A percentile compares a stretch with the other conserved stretches of the same genome.
Conservation (phyloP, 768 basidiomycete genomes). For the Boletus huronensis region DNA sequence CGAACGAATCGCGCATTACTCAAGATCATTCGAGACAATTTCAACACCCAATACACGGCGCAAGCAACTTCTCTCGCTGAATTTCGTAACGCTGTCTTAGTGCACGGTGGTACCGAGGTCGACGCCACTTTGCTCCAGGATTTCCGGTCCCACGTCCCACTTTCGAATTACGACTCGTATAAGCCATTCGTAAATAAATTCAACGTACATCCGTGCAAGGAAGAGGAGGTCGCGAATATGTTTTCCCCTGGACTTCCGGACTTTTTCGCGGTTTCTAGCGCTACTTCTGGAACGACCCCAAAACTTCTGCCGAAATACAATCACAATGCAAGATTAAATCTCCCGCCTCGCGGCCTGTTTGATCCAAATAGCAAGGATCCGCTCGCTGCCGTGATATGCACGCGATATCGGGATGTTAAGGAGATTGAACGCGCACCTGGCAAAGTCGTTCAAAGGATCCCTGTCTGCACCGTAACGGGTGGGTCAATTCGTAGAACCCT, state of each 20-base stretch:
- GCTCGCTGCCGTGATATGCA: not conserved
- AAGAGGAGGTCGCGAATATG: conserved; percentile 16
- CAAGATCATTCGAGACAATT: conserved; percentile 9
- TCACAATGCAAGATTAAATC: not conserved
- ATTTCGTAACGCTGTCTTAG: conserved; percentile 9
- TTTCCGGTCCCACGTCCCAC: conserved; percentile 8
- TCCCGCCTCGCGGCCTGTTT: not conserved
- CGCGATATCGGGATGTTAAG: conserved; percentile 2
- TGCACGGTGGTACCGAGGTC: not conserved
- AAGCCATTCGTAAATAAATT: conserved; percentile 15
- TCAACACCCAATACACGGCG: conserved; percentile 4
- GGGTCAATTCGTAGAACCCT: not conserved
- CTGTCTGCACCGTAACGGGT: not conserved
- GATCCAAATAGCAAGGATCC: not conserved
- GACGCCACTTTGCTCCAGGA: conserved; percentile 6
- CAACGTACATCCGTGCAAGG: conserved; percentile 14
- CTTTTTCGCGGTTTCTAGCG: conserved; percentile 8
- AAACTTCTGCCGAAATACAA: conserved; percentile 14
- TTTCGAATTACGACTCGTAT: conserved; percentile 14
- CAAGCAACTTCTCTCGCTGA: not conserved
- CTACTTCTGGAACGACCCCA: conserved; percentile 12
- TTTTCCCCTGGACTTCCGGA: conserved; percentile 20
- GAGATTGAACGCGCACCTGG: conserved; percentile 4
- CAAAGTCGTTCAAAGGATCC: conserved; percentile 7
- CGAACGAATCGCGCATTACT: not conserved